Evolutionary conservation across 495 filamentous ascomycete genomes (phyloP).

Genomic region (Tuber borchii): DNA sequence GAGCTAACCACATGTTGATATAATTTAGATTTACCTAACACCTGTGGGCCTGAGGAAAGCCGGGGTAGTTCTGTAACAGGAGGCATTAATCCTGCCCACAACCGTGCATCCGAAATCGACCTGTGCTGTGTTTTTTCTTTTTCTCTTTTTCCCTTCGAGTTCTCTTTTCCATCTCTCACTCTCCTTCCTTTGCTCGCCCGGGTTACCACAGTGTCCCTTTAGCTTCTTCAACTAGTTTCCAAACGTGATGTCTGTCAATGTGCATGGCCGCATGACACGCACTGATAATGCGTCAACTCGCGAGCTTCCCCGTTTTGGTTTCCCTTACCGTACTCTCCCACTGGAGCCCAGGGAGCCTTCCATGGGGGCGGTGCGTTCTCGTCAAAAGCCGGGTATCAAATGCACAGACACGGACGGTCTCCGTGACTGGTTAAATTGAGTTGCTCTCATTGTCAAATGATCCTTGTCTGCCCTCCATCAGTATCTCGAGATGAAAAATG

Average conservation of each 20-base stretch:
- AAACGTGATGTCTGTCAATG: not conserved
- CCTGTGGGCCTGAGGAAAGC: not conserved
- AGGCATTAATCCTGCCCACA: not conserved
- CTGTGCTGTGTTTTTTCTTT: not conserved
- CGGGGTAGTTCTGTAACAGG: not conserved
- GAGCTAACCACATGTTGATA: not conserved
- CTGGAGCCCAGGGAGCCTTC: not conserved
- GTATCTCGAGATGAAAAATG: not conserved
- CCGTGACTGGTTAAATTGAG: not conserved
- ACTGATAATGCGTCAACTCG: not conserved
- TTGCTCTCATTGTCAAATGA: not conserved
- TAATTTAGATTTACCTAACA: not conserved
- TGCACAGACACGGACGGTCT: not conserved
- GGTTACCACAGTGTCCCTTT: not conserved
- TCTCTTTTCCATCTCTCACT: not conserved
- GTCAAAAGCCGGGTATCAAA: not conserved
- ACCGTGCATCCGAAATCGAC: not conserved
- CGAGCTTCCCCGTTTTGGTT: not conserved
- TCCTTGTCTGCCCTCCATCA: not conserved
- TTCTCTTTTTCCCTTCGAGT: not conserved
- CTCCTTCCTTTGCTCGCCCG: not conserved
- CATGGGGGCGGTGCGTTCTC: not conserved
- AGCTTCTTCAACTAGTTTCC: not conserved
- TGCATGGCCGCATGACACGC: not conserved
- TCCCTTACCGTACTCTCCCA: not conserved